These are phyloP conservation scores for Heritiera littoralis DNA, from an alignment of 345 rosid genomes.

Conservation along the genomic window DNA sequence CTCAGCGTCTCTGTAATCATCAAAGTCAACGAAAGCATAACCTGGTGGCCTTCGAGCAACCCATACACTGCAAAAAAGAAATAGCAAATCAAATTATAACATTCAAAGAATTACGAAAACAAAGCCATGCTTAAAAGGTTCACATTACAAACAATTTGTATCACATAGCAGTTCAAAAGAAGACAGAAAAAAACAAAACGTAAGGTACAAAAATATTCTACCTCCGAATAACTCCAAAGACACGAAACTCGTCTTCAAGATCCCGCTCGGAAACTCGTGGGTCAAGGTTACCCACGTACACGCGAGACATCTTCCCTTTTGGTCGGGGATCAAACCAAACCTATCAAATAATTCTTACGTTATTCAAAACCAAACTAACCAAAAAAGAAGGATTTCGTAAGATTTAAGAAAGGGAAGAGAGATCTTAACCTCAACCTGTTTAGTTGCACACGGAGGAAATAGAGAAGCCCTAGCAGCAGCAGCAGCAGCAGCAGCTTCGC, in stretches of 20 bases:
- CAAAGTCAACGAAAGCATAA: constrained; percentile 81
- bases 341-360: constrained; percentile 23
- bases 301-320: constrained; percentile 49
- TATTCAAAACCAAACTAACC: neutral
- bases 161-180: neutral
- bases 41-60: constrained; percentile 94
- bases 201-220: constrained; percentile 15
- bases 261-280: constrained; percentile 72
- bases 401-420: neutral
- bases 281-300: constrained; percentile 79
- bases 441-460: neutral
- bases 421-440: constrained; percentile 23
- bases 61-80: constrained; percentile 65
- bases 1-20: constrained; percentile 75
- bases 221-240: constrained; percentile 68
- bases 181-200: neutral
- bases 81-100: neutral
- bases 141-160: neutral
- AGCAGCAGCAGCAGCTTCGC: neutral
- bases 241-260: constrained; percentile 75
- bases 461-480: neutral
- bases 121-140: neutral
- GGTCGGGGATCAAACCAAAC: neutral
- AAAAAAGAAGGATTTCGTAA: neutral
- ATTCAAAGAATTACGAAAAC: neutral